These are phyloP conservation scores for Solanum clarkiae DNA, from an alignment of 257 asterid genomes.

Conservation along the genomic window DNA sequence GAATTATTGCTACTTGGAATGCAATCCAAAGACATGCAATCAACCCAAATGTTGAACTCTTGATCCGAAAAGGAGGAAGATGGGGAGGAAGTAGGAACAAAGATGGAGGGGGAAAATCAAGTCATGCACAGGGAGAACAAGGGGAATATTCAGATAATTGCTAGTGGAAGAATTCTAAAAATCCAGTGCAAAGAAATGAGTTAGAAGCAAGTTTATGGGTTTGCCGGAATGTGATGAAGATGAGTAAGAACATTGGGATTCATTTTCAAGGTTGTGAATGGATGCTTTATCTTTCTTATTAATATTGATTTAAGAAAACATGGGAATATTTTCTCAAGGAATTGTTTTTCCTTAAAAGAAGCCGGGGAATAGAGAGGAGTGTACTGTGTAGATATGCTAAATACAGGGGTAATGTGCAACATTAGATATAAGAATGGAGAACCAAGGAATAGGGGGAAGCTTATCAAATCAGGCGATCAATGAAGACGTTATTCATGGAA, in stretches of 20 bases:
- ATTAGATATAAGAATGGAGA: neutral
- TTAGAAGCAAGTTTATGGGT: neutral
- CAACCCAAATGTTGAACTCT: neutral
- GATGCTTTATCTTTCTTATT: neutral
- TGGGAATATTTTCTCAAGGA: neutral
- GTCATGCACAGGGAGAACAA: neutral
- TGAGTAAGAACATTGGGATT: neutral
- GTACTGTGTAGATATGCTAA: no score
- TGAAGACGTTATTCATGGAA: neutral
- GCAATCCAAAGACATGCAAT: neutral
- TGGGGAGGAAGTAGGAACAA: neutral
- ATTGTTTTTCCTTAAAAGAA: neutral
- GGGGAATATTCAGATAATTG: neutral
- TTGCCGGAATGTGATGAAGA: neutral
- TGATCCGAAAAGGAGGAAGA: neutral
- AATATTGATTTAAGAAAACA: neutral
- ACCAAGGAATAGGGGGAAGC: neutral
- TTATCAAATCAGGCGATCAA: neutral
- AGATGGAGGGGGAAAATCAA: neutral
- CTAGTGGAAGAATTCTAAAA: neutral
- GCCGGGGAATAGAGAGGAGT: neutral
- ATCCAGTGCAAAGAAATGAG: neutral
- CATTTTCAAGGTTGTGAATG: neutral
- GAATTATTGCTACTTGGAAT: neutral
- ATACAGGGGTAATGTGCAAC: neutral